Conservation (phyloP, 2,329 filamentous ascomycete species). For the Harringtonia aguacate region DNA sequence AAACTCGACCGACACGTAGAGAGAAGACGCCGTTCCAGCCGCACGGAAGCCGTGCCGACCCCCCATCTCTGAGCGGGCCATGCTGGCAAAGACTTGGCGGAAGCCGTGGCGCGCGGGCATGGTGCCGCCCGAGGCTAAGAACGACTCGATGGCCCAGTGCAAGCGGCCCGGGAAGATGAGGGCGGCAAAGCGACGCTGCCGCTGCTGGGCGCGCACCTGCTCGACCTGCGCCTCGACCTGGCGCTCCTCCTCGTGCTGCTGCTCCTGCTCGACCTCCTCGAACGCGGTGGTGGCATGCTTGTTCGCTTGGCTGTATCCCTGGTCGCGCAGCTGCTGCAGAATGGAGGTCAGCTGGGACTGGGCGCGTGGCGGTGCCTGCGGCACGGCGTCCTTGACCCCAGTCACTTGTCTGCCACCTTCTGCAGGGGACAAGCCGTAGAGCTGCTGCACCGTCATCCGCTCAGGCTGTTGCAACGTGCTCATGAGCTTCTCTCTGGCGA, state of each 20-base stretch:
- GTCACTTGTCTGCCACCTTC: too few relatives aligned
- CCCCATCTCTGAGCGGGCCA: slow-evolving; percentile 1
- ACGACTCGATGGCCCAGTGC: not conserved
- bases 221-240: slow-evolving; percentile 51
- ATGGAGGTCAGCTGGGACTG: not conserved
- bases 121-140: slow-evolving; percentile 3
- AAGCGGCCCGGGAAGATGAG: slow-evolving; percentile 5
- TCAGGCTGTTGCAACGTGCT: slow-evolving; percentile 38
- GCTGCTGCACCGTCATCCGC: slow-evolving; percentile 41
- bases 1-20: slow-evolving; percentile 36
- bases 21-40: slow-evolving; percentile 2
- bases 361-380: not conserved
- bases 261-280: slow-evolving; percentile 49
- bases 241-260: slow-evolving; percentile 50
- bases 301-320: not conserved
- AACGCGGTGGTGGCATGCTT: slow-evolving; percentile 28
- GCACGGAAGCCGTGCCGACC: not conserved
- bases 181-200: not conserved
- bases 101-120: not conserved
- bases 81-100: not conserved
- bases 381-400: too few relatives aligned
- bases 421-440: slow-evolving; percentile 36
- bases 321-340: not conserved
- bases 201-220: slow-evolving; percentile 26
- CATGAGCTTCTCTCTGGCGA: slow-evolving; percentile 26